phyloP scores from a whole-genome alignment of 805 yeast species.

The Ogataea wickerhamii region DNA sequence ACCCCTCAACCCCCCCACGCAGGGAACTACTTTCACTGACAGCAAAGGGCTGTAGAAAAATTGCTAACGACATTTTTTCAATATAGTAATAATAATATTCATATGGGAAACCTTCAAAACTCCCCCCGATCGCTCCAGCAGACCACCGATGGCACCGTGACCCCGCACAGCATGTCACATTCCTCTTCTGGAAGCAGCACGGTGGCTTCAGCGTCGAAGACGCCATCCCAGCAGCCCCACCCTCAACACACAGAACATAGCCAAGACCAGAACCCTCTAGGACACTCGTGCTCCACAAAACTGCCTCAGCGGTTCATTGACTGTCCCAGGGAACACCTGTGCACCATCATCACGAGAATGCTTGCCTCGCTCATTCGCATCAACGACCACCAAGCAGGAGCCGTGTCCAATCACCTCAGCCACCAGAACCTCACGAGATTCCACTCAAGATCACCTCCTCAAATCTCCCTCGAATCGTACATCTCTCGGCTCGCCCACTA shows the following conservation, averaged over 20 bases:
- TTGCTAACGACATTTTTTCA: too few species aligned
- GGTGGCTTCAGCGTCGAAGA: neutral
- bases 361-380: slow-evolving; percentile 66
- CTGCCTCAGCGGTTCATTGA: slow-evolving; percentile 55
- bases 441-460: slow-evolving; percentile 91
- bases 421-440: slow-evolving; percentile 67
- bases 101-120: too few species aligned
- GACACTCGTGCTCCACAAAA: slow-evolving; percentile 1
- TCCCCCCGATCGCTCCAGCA: too few species aligned
- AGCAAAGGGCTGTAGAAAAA: too few species aligned
- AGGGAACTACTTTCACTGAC: too few species aligned
- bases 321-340: slow-evolving; percentile 68
- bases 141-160: too few species aligned
- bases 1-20: too few species aligned
- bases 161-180: too few species aligned
- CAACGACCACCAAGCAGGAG: slow-evolving; percentile 51
- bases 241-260: too few species aligned
- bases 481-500: slow-evolving; percentile 73
- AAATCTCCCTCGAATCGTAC: slow-evolving; percentile 76
- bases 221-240: neutral
- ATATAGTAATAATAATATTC: too few species aligned
- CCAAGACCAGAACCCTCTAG: slow-evolving; percentile 3
- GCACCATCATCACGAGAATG: slow-evolving; percentile 75
- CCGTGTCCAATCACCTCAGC: slow-evolving; percentile 30
- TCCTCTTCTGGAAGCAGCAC: neutral